Evolutionary conservation across 306 rosid species (phyloP).

Genomic region (Castanea sativa): DNA sequence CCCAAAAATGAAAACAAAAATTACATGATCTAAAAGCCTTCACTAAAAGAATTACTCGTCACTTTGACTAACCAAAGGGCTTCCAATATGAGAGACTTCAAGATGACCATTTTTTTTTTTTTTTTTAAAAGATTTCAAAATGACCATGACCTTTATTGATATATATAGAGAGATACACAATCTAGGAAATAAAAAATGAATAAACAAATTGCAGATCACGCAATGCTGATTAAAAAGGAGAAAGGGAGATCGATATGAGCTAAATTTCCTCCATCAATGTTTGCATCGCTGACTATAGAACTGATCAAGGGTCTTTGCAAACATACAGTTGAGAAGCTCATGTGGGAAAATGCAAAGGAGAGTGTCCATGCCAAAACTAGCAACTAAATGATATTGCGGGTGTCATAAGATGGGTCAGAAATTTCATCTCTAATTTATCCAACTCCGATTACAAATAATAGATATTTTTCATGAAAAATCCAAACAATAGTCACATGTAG

Average conservation of each 20-base stretch:
- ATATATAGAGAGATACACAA: constrained; percentile 31
- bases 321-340: constrained; percentile 93
- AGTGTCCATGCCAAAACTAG: constrained; percentile 95
- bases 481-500: no score
- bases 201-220: constrained; percentile 36
- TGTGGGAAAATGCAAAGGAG: constrained; percentile 95
- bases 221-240: constrained; percentile 35
- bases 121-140: neutral
- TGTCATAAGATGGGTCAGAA: constrained; percentile 93
- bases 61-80: constrained; percentile 30
- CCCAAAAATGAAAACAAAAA: constrained; percentile 26
- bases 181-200: constrained; percentile 29
- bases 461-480: no score
- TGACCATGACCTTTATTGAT: constrained; percentile 39
- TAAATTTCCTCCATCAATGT: constrained; percentile 28
- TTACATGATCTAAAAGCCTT: constrained; percentile 45
- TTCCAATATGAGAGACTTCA: constrained; percentile 37
- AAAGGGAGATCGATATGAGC: constrained; percentile 12
- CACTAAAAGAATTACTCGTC: constrained; percentile 25
- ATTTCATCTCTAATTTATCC: constrained; percentile 98
- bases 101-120: neutral
- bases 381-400: constrained; percentile 95
- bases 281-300: constrained; percentile 82
- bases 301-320: constrained; percentile 87
- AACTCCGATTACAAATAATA: constrained; percentile 66